Conservation (phyloP, 2,329 filamentous ascomycete species). For the Diaporthe batatas region DNA sequence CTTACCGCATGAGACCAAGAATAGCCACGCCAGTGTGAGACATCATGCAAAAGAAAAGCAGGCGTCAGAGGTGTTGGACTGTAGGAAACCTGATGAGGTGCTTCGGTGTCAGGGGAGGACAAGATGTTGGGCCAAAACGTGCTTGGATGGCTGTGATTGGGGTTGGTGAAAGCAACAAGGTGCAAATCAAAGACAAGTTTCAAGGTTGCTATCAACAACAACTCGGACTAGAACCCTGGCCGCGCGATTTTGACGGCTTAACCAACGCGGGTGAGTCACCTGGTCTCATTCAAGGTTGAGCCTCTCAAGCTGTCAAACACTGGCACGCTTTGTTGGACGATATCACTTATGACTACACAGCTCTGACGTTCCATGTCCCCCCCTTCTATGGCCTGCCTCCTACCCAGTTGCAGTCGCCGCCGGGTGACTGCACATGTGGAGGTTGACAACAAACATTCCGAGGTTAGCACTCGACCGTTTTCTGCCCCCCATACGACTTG, state of each 20-base stretch:
- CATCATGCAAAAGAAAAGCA: not conserved
- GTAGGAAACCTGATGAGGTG: not conserved
- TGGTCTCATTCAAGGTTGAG: not conserved
- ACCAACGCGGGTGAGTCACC: no score
- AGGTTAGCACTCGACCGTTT: no score
- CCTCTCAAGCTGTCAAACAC: not conserved
- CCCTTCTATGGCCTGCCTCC: not conserved
- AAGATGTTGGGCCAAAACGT: no score
- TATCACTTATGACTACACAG: not conserved
- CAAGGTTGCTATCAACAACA: not conserved
- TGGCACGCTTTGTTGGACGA: not conserved
- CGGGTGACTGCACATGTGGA: no score
- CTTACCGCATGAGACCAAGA: slow-evolving; percentile 34
- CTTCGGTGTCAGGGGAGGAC: not conserved
- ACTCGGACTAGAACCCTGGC: no score
- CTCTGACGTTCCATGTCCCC: not conserved
- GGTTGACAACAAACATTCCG: no score
- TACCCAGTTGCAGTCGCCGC: no score
- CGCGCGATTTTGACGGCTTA: no score
- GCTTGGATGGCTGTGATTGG: not conserved
- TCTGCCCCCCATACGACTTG: no score
- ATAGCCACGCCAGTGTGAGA: slow-evolving; percentile 17
- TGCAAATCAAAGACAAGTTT: no score
- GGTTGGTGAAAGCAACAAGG: not conserved
- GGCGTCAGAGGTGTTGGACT: no score